Evolutionary conservation across 1,284 basidiomycete species (phyloP).

Genomic region (Tilletiaria anomala): DNA sequence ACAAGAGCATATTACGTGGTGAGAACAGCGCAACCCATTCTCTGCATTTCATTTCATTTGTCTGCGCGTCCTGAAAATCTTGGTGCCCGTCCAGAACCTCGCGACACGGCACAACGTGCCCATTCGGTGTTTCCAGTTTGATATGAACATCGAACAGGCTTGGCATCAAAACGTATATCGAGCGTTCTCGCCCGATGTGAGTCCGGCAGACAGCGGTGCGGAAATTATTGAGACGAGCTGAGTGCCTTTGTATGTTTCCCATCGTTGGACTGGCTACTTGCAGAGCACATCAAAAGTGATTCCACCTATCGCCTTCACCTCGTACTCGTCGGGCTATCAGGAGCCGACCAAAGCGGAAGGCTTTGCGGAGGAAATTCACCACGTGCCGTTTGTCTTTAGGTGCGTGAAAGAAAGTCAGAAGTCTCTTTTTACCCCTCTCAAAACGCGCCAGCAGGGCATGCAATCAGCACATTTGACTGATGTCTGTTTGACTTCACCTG

Average conservation of each 20-base stretch:
- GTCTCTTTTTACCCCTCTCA: no score
- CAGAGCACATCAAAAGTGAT: no score
- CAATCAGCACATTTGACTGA: no score
- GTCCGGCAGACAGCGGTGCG: not conserved
- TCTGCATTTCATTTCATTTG: not conserved
- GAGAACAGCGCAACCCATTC: no score
- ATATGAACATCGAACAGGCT: slow-evolving; percentile 6
- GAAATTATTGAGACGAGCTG: not conserved
- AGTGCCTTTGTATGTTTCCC: no score
- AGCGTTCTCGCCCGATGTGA: not conserved
- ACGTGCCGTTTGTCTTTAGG: no score
- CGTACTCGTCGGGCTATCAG: not conserved
- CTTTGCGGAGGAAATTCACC: no score
- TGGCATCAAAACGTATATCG: slow-evolving; percentile 16
- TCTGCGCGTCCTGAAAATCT: not conserved
- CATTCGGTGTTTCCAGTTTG: slow-evolving; percentile 13
- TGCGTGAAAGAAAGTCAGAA: no score
- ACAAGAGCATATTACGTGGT: slow-evolving; percentile 14
- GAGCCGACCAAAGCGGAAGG: not conserved
- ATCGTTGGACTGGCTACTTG: no score
- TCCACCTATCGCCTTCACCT: not conserved
- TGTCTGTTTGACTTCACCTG: no score
- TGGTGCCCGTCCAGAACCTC: slow-evolving; percentile 2
- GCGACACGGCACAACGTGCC: slow-evolving; percentile 1
- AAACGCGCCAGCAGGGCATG: no score